These are phyloP conservation scores for Globisporangium okanoganense DNA, from an alignment of 352 stramenopile genomes.

Conservation along the genomic window DNA sequence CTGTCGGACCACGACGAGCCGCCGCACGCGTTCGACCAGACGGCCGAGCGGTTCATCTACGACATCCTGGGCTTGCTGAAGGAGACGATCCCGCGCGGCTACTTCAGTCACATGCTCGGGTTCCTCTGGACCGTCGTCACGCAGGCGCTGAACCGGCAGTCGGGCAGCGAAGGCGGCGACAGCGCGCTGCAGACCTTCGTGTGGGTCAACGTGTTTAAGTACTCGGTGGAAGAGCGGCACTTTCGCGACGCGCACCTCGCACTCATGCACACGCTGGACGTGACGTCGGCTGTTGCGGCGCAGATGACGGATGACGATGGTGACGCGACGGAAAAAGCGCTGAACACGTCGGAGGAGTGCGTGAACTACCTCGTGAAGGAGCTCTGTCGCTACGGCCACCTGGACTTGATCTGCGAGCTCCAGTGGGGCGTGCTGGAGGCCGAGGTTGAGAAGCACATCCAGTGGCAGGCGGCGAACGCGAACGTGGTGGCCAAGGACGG, in stretches of 20 bases:
- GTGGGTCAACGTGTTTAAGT: slow-evolving; percentile 85
- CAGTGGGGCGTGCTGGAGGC: slow-evolving; percentile 57
- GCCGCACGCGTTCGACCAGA: slow-evolving; percentile 17
- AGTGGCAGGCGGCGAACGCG: slow-evolving; percentile 71
- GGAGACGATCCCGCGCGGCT: slow-evolving; percentile 55
- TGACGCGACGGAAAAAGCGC: slow-evolving; percentile 10
- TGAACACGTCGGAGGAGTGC: slow-evolving; percentile 56
- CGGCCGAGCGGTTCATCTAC: slow-evolving; percentile 58
- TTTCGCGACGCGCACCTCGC: slow-evolving; percentile 69
- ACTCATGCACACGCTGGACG: slow-evolving; percentile 62
- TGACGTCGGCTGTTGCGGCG: slow-evolving; percentile 22
- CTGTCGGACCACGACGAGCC: slow-evolving; percentile 33
- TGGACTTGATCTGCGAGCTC: slow-evolving; percentile 71
- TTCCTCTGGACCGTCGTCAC: slow-evolving; percentile 70
- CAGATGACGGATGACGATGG: slow-evolving; percentile 10
- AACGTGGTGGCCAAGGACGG: slow-evolving; percentile 36
- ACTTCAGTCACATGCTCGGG: slow-evolving; percentile 46
- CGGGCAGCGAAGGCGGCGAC: slow-evolving; percentile 24
- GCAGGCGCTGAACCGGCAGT: slow-evolving; percentile 35
- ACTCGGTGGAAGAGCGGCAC: slow-evolving; percentile 53
- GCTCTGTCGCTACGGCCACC: slow-evolving; percentile 52
- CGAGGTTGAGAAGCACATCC: slow-evolving; percentile 65
- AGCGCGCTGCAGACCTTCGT: slow-evolving; percentile 63
- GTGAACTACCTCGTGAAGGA: slow-evolving; percentile 75
- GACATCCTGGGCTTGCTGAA: slow-evolving; percentile 62